Conservation (phyloP, 805 yeast species). For the Suhomyces sp. region DNA sequence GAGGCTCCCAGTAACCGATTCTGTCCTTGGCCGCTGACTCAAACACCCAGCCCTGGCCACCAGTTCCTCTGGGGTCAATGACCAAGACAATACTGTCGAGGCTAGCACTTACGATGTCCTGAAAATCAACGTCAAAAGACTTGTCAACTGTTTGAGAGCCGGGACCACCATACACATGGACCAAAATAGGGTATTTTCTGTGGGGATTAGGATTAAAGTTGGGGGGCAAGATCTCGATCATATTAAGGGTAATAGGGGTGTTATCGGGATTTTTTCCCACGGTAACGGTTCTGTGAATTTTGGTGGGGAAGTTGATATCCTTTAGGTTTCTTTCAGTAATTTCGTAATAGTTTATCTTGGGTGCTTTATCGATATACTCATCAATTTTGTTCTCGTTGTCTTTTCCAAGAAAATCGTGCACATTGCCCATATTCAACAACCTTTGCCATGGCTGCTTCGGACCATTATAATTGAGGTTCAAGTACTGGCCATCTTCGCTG, state of each 20-base stretch:
- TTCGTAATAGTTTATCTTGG: slow-evolving; percentile 17
- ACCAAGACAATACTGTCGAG: slow-evolving; percentile 60
- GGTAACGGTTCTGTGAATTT: slow-evolving; percentile 30
- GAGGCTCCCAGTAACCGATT: slow-evolving; percentile 75
- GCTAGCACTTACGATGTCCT: slow-evolving; percentile 55
- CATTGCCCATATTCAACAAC: slow-evolving; percentile 16
- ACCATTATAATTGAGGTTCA: slow-evolving; percentile 18
- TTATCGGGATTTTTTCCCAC: slow-evolving; percentile 31
- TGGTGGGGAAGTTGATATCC: slow-evolving; percentile 50
- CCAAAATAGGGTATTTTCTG: slow-evolving; percentile 58
- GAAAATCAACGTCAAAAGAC: slow-evolving; percentile 49
- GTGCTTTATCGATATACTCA: slow-evolving; percentile 10
- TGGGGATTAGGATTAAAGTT: slow-evolving; percentile 40
- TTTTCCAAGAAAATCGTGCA: slow-evolving; percentile 7
- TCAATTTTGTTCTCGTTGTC: slow-evolving; percentile 3
- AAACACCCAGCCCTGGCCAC: slow-evolving; percentile 71
- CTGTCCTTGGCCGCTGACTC: slow-evolving; percentile 53
- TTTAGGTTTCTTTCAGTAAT: slow-evolving; percentile 16
- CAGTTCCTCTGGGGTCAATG: slow-evolving; percentile 81
- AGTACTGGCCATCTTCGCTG: slow-evolving; percentile 21
- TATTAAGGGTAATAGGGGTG: slow-evolving; percentile 37
- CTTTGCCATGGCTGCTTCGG: slow-evolving; percentile 26
- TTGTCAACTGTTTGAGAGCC: slow-evolving; percentile 62
- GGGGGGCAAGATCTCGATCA: slow-evolving; percentile 62
- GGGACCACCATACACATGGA: slow-evolving; percentile 77